These are phyloP conservation scores for Pseudocohnilembus persalinus DNA, from an alignment of 169 alveolate genomes.

Conservation along the genomic window DNA sequence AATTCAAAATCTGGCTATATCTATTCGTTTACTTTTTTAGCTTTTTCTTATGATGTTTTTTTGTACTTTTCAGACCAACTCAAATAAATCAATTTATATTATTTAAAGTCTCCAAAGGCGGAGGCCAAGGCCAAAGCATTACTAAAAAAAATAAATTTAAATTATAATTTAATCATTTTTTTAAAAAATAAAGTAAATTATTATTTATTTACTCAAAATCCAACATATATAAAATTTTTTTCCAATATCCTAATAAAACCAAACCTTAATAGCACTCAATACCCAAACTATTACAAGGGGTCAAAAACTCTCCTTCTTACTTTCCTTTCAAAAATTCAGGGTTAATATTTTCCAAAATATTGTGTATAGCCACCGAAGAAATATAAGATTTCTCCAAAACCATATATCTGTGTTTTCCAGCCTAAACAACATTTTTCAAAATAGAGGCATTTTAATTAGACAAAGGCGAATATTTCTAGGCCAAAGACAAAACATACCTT, in stretches of 20 bases:
- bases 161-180: not conserved
- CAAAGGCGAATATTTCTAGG: conserved; percentile 56
- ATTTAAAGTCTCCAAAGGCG: not conserved
- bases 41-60: not conserved
- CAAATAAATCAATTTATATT: not conserved
- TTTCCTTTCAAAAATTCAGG: conserved; percentile 49
- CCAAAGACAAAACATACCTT: conserved; percentile 62
- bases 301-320: conserved; percentile 20
- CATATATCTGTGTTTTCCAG: conserved; percentile 20
- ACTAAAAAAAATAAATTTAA: not conserved
- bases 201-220: conserved; percentile 19
- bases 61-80: not conserved
- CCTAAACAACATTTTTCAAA: not conserved
- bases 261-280: conserved; percentile 51
- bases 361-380: conserved; percentile 66
- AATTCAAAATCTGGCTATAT: not conserved
- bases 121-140: not conserved
- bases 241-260: conserved; percentile 75
- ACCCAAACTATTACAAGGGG: conserved; percentile 38
- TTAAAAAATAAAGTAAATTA: too few species aligned
- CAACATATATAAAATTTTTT: conserved; percentile 62
- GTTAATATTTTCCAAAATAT: conserved; percentile 61
- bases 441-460: conserved; percentile 31
- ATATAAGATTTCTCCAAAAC: conserved; percentile 48
- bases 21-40: not conserved